Evolutionary conservation across 257 asterid species (phyloP).

Genomic region (Scutellaria barbata): DNA sequence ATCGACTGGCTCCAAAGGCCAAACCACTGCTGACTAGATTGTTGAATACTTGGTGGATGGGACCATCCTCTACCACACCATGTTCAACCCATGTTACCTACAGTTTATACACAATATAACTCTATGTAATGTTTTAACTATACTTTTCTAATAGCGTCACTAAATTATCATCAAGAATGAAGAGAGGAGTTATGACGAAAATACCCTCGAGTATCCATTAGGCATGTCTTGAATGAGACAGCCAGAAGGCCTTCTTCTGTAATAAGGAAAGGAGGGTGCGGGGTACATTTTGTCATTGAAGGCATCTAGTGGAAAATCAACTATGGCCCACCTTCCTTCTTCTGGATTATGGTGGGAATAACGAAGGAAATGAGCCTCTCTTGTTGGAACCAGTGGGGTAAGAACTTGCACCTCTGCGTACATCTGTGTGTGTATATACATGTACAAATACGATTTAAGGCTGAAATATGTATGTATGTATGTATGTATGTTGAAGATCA

Average conservation of each 20-base stretch:
- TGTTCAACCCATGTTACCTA: constrained; percentile 82
- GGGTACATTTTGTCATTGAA: constrained; percentile 50
- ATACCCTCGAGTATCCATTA: constrained; percentile 89
- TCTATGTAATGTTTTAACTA: too few relatives aligned
- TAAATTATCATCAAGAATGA: too few relatives aligned
- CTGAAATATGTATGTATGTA: too few relatives aligned
- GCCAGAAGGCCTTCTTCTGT: constrained; percentile 82
- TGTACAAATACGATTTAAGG: too few relatives aligned
- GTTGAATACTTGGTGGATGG: constrained; percentile 57
- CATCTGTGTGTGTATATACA: constrained; percentile 51
- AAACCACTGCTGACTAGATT: constrained; percentile 56
- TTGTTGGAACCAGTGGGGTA: constrained; percentile 79
- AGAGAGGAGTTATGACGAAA: too few relatives aligned
- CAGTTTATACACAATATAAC: too few relatives aligned
- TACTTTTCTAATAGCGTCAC: too few relatives aligned
- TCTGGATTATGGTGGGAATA: constrained; percentile 85
- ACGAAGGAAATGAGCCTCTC: constrained; percentile 88
- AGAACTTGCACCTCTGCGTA: constrained; percentile 83
- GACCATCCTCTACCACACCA: constrained; percentile 73
- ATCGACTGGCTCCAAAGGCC: constrained; percentile 86
- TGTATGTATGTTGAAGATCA: too few relatives aligned
- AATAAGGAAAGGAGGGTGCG: constrained; percentile 62
- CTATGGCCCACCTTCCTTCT: constrained; percentile 83
- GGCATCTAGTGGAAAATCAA: constrained; percentile 81
- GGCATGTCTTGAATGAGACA: constrained; percentile 99